These are phyloP conservation scores for Ophiocordyceps polyrhachis-furcata DNA, from an alignment of 2,329 filamentous ascomycete genomes.

Conservation along the genomic window DNA sequence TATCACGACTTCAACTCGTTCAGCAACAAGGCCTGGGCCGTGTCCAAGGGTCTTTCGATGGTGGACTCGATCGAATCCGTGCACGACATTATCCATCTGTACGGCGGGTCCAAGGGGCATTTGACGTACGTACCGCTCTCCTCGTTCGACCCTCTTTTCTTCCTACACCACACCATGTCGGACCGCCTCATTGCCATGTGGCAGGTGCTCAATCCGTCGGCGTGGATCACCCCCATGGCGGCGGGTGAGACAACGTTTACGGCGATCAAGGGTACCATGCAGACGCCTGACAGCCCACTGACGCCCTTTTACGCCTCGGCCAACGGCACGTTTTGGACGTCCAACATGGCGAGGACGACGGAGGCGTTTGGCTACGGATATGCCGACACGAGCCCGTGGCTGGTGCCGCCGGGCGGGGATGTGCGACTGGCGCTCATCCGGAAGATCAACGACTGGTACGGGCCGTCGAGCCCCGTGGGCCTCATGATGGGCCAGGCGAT, in stretches of 20 bases:
- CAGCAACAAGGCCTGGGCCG: conserved; percentile 48
- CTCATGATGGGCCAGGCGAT: conserved; percentile 2
- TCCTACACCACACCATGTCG: conserved; percentile 57
- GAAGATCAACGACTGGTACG: conserved; percentile 33
- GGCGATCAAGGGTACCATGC: conserved; percentile 30
- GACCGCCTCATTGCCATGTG: conserved; percentile 62
- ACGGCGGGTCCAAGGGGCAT: conserved; percentile 42
- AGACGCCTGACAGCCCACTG: conserved; percentile 37
- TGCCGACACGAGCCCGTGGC: conserved; percentile 30
- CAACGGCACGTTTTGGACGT: conserved; percentile 48
- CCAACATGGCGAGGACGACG: conserved; percentile 38
- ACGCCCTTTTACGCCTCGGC: conserved; percentile 45
- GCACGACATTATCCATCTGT: conserved; percentile 43
- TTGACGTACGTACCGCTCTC: conserved; percentile 55
- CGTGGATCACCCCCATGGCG: conserved; percentile 40
- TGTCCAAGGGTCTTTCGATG: conserved; percentile 22
- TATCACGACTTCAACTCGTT: conserved; percentile 51
- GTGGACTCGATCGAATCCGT: conserved; percentile 48
- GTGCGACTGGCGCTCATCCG: conserved; percentile 15
- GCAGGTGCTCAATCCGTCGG: conserved; percentile 52
- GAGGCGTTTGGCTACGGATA: conserved; percentile 57
- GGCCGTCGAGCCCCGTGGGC: conserved; percentile 12
- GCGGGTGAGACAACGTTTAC: conserved; percentile 43
- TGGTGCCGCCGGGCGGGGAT: conserved; percentile 7
- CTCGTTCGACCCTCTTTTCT: conserved; percentile 65